These are phyloP conservation scores for Eurotiales sp. DNA, from an alignment of 2,329 filamentous ascomycete genomes.

Conservation along the genomic window DNA sequence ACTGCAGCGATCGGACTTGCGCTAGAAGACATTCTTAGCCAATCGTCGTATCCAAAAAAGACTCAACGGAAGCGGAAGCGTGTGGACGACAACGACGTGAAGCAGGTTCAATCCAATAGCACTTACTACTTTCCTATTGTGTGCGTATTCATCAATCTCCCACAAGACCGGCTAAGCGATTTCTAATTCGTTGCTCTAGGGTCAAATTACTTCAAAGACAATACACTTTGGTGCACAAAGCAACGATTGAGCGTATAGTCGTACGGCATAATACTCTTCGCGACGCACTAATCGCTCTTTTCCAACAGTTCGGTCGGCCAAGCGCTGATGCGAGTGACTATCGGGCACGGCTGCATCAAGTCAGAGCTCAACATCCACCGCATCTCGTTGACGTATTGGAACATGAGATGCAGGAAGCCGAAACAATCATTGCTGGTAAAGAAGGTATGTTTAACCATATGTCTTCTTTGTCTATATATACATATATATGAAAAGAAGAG, in stretches of 20 bases:
- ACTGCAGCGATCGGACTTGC: slow-evolving; percentile 25
- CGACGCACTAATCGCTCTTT: slow-evolving; percentile 25
- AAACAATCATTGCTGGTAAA: slow-evolving; percentile 21
- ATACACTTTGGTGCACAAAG: slow-evolving; percentile 36
- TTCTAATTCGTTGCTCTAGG: slow-evolving; percentile 17
- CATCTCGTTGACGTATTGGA: slow-evolving; percentile 5
- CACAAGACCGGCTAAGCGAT: not conserved
- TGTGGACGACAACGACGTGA: not conserved
- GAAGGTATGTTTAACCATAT: slow-evolving; percentile 15
- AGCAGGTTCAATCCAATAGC: slow-evolving; percentile 14
- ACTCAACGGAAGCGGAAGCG: slow-evolving; percentile 34
- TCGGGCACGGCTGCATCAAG: slow-evolving; percentile 8
- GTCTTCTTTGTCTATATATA: not conserved
- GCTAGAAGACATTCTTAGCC: slow-evolving; percentile 40
- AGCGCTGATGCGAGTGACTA: slow-evolving; percentile 6
- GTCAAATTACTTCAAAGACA: slow-evolving; percentile 26
- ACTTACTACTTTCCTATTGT: slow-evolving; percentile 19
- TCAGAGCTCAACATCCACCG: not conserved
- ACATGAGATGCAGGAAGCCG: slow-evolving; percentile 27
- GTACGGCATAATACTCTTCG: slow-evolving; percentile 27
- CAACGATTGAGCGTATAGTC: slow-evolving; percentile 35
- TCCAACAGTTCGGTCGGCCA: slow-evolving; percentile 22
- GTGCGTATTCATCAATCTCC: slow-evolving; percentile 17
- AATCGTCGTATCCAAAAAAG: slow-evolving; percentile 42
- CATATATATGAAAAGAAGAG: not conserved